Conservation (phyloP, 2,329 filamentous ascomycete species). For the Emergomyces pasteurianus region DNA sequence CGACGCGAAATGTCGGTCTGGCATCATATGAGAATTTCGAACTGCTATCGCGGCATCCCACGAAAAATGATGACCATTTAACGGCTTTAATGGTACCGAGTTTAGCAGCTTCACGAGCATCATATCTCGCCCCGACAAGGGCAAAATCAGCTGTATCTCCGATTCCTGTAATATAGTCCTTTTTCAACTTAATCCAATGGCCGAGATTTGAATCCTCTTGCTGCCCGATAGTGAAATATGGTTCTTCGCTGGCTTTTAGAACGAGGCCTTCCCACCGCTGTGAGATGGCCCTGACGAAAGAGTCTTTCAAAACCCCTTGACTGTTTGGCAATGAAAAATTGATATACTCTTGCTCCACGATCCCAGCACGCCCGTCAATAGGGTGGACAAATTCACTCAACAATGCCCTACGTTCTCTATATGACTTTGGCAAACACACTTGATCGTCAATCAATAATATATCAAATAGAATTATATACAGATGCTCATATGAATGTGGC, state of each 20-base stretch:
- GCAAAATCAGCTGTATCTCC: constrained; percentile 78
- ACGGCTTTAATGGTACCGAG: constrained; percentile 41
- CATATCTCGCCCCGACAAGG: constrained; percentile 62
- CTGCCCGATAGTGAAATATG: constrained; percentile 55
- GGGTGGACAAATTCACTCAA: constrained; percentile 45
- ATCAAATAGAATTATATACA: constrained; percentile 52
- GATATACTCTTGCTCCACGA: constrained; percentile 55
- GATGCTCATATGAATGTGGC: constrained; percentile 41
- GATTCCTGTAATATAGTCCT: constrained; percentile 66
- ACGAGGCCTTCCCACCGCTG: constrained; percentile 65
- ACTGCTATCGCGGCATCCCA: constrained; percentile 65
- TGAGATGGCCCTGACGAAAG: constrained; percentile 56
- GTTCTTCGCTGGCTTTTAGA: constrained; percentile 60
- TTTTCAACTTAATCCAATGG: constrained; percentile 72
- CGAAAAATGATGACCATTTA: constrained; percentile 68
- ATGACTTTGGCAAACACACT: constrained; percentile 36
- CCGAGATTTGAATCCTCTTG: constrained; percentile 18
- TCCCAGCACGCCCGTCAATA: constrained; percentile 50
- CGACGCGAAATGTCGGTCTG: constrained; percentile 52
- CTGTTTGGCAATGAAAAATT: constrained; percentile 49
- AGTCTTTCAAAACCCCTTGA: constrained; percentile 44
- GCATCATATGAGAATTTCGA: constrained; percentile 41
- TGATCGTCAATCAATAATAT: constrained; percentile 46
- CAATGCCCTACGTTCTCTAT: constrained; percentile 34
- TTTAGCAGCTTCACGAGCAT: constrained; percentile 48